Evolutionary conservation across 2,329 filamentous ascomycete genomes (phyloP), one percentile per base, ranked within the genome.

Genomic region (Anisogramma anomala): DNA sequence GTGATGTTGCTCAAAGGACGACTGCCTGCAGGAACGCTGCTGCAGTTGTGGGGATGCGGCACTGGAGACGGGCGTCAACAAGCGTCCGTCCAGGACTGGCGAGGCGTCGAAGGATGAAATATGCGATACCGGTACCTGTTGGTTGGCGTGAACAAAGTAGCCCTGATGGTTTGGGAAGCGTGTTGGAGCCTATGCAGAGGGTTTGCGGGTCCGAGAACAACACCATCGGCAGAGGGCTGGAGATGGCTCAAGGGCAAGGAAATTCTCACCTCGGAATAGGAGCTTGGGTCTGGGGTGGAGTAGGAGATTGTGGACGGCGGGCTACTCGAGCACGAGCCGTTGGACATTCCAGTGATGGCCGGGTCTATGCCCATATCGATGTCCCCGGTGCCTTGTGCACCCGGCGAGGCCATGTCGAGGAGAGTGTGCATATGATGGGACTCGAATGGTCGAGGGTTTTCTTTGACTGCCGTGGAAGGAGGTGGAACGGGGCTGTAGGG

Each of bases 11-110:
- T 33, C 30, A 15, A 40, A 69, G 20, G 44, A 37, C 11, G 44
- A 41, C 33, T 46, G 44, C 30, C 39, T 33, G 22, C 35, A 40
- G 18, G 43, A 43, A 26, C 58, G 59, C 41, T 70, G 65, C 39
- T 63, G 59, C 32, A 70, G 50, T 36, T 65, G 64, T 39, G 70
- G 70, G 23, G 70, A 74, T 20, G 58, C 63, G 41, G 61, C 59
- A 35, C 60, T 59, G 34, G 71, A 72, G n/a, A 65, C 64, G 19
- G 71, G 70, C n/a, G 70, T 72, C 36, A 71, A 56, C 41, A 73
- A 58, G 49, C 55, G 47, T 51, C 51, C 41, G 26, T 46, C 41
- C n/a, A 46, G 23, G 15, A 44, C 22, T 11, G 61, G 52, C 35
- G 60, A 59, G 39, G 58, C 54, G 54, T 56, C 59, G 52, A 62